phyloP scores from a whole-genome alignment of 192 early-diverging fungal genomes.

The Podila epicladia region DNA sequence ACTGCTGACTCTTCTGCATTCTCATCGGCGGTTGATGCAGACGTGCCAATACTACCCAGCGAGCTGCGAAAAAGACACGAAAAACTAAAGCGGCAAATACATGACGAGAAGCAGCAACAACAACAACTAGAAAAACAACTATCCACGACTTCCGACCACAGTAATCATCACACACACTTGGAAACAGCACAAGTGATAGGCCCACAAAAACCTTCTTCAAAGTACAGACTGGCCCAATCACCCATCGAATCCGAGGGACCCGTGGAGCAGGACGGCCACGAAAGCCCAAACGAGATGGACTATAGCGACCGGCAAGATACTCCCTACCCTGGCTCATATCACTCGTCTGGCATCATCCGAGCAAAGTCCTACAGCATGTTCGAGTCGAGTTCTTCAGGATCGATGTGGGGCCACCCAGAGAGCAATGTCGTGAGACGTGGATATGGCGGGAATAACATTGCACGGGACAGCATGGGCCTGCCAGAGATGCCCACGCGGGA shows the following conservation, averaged over 20 bases:
- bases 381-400: background rate
- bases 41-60: slow-evolving; percentile 29
- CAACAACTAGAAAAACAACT: no score
- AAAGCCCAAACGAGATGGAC: background rate
- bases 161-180: background rate
- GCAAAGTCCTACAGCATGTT: slow-evolving; percentile 29
- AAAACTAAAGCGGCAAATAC: background rate
- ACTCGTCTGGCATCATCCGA: slow-evolving; percentile 12
- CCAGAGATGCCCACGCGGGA: slow-evolving; percentile 32
- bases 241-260: no score
- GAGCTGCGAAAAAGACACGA: slow-evolving; percentile 41
- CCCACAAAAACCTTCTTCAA: no score
- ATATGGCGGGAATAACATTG: background rate
- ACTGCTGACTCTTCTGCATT: background rate
- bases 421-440: background rate
- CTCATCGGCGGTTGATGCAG: slow-evolving; percentile 2
- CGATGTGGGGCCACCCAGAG: background rate
- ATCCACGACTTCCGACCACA: background rate
- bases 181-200: no score
- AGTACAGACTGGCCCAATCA: no score
- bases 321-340: slow-evolving; percentile 5
- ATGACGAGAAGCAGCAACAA: background rate
- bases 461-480: background rate
- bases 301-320: background rate
- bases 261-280: background rate